phyloP scores from a whole-genome alignment of 768 basidiomycete genomes.

The Vararia minispora region DNA sequence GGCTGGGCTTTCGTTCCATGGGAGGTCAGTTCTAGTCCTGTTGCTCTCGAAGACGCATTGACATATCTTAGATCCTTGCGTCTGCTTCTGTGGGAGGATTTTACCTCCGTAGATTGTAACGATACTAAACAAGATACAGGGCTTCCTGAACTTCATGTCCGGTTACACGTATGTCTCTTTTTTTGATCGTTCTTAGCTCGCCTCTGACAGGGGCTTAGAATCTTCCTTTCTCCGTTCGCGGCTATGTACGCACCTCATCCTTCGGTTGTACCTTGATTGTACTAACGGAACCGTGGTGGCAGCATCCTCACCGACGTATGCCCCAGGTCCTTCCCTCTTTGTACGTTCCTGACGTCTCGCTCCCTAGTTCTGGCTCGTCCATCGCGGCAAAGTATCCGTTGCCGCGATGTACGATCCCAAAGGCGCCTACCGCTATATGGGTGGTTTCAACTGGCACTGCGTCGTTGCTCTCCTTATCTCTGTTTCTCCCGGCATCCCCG shows the following conservation, averaged over 20 bases:
- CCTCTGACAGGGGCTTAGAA: no score
- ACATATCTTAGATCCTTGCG: no score
- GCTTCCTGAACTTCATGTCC: conserved; percentile 68
- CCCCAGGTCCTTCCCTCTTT: conserved; percentile 1
- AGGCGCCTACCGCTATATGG: conserved; percentile 73
- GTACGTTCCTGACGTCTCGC: no score
- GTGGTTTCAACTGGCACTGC: conserved; percentile 80
- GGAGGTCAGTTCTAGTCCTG: conserved; percentile 56
- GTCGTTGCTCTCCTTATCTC: conserved; percentile 55
- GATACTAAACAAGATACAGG: conserved; percentile 10
- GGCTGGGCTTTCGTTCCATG: conserved; percentile 84
- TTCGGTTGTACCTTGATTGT: no score
- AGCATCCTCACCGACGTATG: conserved; percentile 53
- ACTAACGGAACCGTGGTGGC: no score
- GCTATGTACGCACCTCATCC: no score
- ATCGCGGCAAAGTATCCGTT: conserved; percentile 61
- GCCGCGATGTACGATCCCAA: conserved; percentile 75
- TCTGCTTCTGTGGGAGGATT: no score
- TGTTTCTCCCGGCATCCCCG: conserved; percentile 64
- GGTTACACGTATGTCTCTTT: conserved; percentile 83
- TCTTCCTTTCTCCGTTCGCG: no score
- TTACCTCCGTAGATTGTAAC: no score
- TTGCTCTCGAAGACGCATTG: no score
- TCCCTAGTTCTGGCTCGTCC: conserved; percentile 66
- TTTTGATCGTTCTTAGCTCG: conserved; percentile 79